A percentile compares a stretch with the other conserved stretches of the same genome.
phyloP scores from a whole-genome alignment of 2,329 filamentous ascomycete species.

The Sporothrix luriei region DNA sequence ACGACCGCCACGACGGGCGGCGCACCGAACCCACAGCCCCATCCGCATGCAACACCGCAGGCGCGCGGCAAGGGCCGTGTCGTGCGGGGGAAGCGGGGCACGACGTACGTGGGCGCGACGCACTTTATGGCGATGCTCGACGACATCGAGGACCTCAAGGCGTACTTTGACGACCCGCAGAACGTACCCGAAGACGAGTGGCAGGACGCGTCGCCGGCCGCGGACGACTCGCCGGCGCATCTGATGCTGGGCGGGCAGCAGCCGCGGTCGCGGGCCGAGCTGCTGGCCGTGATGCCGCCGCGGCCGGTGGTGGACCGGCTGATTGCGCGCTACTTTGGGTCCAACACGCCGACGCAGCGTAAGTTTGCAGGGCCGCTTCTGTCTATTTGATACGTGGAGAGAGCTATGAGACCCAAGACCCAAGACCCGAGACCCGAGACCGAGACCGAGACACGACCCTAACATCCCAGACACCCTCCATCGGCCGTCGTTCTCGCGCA shows the following conservation, averaged over 20 bases:
- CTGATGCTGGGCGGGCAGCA: constrained; percentile 45
- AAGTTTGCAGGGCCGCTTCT: neutral
- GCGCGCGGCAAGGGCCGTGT: constrained; percentile 45
- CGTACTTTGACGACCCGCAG: constrained; percentile 57
- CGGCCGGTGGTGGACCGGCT: constrained; percentile 53
- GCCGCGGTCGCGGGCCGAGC: constrained; percentile 49
- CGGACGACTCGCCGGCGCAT: constrained; percentile 44
- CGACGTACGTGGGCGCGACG: constrained; percentile 61
- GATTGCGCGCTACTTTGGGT: constrained; percentile 57
- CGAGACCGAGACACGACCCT: too few species aligned
- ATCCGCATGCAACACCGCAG: neutral
- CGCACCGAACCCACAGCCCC: neutral
- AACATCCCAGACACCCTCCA: constrained; percentile 48
- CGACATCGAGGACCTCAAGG: constrained; percentile 63
- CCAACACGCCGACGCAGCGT: constrained; percentile 53
- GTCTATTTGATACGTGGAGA: too few species aligned
- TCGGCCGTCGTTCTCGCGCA: constrained; percentile 45
- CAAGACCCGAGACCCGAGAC: too few species aligned
- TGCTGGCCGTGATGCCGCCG: constrained; percentile 54
- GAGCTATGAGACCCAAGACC: too few species aligned
- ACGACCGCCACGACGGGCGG: neutral
- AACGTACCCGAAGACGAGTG: constrained; percentile 43
- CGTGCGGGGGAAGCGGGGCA: constrained; percentile 48
- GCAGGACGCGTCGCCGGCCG: constrained; percentile 40
- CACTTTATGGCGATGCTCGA: constrained; percentile 64